Evolutionary conservation across 202 grass and related monocot species (phyloP), one percentile per base, ranked within the genome.

Genomic region (Panicum hallii): DNA sequence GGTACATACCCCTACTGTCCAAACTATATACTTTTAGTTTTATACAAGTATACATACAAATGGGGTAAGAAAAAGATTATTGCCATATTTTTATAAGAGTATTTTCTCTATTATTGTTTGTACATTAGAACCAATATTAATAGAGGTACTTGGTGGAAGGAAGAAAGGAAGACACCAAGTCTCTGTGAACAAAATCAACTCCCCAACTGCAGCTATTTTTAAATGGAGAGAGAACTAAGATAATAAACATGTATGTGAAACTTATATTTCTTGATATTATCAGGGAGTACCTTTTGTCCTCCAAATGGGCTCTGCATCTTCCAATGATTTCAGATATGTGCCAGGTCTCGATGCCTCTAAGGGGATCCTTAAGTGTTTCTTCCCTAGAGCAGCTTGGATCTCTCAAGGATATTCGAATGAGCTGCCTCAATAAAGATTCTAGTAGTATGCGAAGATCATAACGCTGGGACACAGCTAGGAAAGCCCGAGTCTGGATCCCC

Each of bases 401-500:
- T 38, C 14, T 17, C 12, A 36, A 3, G 10, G 22, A 1, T 20
- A 28, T 20, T 11, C 1, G 69, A 7, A 52, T 19, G 14, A 64
- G 14, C 26, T 79, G 58, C 57, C 44, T 79, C 16, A 79, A 0
- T 32, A 79, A 2, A 45, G 76, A 64, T 30, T 79, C 15, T 0
- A 64, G 58, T 1, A 64, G 16, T 34, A 46, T 64, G n/a, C 44
- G 76, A 45, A n/a, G 9, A 12, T 79, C 42, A 4, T 64, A 79
- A 17, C 11, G 28, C 58, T 64, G 60, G 26, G 76, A 79, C 22
- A 79, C 57, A 4, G 76, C 2, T 20, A 64, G 23, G 2, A 79
- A 79, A 20, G 76, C 76, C 0, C 76, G 60, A 30, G 42, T 48
- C 15, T 64, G 76, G 58, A 79, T 79, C 2, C 76, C 23, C 16